Evolutionary conservation across 176 grass and related monocot species (phyloP).

Genomic region (Aegilops longissima): DNA sequence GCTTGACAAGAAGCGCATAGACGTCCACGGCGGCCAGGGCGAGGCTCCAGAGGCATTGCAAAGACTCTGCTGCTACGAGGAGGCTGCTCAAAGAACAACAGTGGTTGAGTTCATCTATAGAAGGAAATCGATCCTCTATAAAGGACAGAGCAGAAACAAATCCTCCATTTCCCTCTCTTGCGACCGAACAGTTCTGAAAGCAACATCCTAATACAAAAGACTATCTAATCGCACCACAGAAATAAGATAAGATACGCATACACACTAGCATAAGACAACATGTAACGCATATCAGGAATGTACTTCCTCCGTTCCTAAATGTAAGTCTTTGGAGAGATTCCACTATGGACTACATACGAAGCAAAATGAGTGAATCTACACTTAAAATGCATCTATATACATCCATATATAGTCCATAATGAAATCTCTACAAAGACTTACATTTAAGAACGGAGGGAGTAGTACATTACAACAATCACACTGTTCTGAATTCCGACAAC

Average conservation of each 20-base stretch:
- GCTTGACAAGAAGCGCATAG: constrained; percentile 85
- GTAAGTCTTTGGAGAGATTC: too few relatives aligned
- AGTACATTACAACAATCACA: background rate
- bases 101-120: constrained; percentile 6
- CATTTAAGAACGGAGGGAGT: too few relatives aligned
- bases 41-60: constrained; percentile 88
- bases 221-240: background rate
- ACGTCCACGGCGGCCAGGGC: constrained; percentile 62
- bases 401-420: too few relatives aligned
- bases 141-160: too few relatives aligned
- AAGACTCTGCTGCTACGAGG: constrained; percentile 66
- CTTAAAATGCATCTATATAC: too few relatives aligned
- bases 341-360: too few relatives aligned
- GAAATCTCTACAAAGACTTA: too few relatives aligned
- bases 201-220: background rate
- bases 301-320: too few relatives aligned
- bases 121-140: background rate
- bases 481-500: background rate
- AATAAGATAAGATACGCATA: background rate
- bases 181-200: background rate
- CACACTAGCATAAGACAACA: background rate
- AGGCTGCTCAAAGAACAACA: constrained; percentile 46
- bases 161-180: too few relatives aligned
- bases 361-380: too few relatives aligned
- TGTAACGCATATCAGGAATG: background rate